Evolutionary conservation across 768 basidiomycete species (phyloP).

Genomic region (Pulveroboletus frians): DNA sequence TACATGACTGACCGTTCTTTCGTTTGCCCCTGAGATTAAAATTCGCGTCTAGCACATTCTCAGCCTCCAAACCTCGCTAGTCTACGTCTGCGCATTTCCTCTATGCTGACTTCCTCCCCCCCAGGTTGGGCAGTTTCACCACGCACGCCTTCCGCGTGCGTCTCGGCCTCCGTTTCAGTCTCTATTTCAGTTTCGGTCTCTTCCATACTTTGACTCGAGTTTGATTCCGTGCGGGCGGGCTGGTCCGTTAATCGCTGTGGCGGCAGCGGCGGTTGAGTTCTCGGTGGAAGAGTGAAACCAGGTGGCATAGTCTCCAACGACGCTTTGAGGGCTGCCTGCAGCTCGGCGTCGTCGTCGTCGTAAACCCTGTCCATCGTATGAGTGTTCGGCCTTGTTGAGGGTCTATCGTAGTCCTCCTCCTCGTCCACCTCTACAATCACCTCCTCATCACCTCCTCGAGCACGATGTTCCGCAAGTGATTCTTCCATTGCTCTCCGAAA

Average conservation of each 20-base stretch:
- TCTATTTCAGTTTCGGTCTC: conserved; percentile 31
- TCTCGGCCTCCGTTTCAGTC: conserved; percentile 37
- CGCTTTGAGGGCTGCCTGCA: conserved; percentile 84
- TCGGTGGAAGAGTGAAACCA: conserved; percentile 41
- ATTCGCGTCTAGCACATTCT: conserved; percentile 1
- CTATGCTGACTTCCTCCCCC: conserved; percentile 44
- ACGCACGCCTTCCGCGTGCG: conserved; percentile 19
- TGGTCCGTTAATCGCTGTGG: conserved; percentile 17
- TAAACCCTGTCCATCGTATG: conserved; percentile 43
- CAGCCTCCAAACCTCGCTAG: conserved; percentile 59
- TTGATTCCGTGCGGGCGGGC: background rate
- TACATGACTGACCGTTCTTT: background rate
- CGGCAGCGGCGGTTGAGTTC: conserved; percentile 5
- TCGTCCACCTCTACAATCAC: conserved; percentile 20
- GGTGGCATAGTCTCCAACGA: conserved; percentile 64
- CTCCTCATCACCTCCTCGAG: conserved; percentile 18
- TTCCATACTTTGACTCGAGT: conserved; percentile 9
- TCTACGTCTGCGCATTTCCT: conserved; percentile 62
- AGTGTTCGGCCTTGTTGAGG: background rate
- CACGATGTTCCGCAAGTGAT: conserved; percentile 18
- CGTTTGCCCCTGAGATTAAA: background rate
- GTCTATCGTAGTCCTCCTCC: conserved; percentile 16
- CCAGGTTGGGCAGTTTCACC: conserved; percentile 6
- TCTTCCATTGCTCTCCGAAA: conserved; percentile 39
- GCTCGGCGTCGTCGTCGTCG: conserved; percentile 82